Base-by-base conservation (phyloP, 495 filamentous ascomycete genomes). In the Emericellopsis terricola region DNA sequence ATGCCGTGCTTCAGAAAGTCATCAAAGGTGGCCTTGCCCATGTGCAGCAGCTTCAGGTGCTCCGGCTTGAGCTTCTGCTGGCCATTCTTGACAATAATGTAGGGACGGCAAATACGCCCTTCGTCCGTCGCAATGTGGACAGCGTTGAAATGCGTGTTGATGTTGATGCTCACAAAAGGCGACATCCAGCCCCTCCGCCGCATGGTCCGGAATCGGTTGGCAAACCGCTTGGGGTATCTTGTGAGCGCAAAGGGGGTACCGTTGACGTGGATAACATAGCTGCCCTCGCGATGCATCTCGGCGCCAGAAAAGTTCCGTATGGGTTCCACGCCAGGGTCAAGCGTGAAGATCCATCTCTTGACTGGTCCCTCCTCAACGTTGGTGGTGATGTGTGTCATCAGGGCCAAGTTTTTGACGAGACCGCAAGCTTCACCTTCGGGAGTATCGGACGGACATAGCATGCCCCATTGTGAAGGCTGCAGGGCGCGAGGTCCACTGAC, bases 301-400 rank as follows among this genome's bases (percentile, higher is more conserved):
- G 71, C 72, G 20, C 89, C 87, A 36, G 71, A 76, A 43, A 63
- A 65, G 18, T 68, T 68, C 1, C 60, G 55, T 26, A 94, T 75
- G n/a, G 56, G 52, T 19, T 56, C 51, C 18, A 58, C 52, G 8
- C 47, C 52, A 3, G 48, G 40, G 36, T 91, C 78, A 54, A 93
- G 72, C 4, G 80, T 79, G 54, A 80, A 85, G 8, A 89, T 73
- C 34, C 87, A 60, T 44, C 80, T 78, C 42, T 68, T 70, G 7
- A 99, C 75, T 0, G 86, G 82, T 13, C 73, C 83, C 48, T 94
- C 86, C 35, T 93, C 85, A 40, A 91, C 81, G 30, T 89, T 77
- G 2, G 86, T 94, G 8, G 89, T 99, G 44, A 99, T 94, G 47
- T 99, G 91, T 10, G 91, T 96, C 91, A 99, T 96, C 11, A 99